Base-by-base conservation (phyloP, 495 filamentous ascomycete genomes). In the Neurospora tetrasperma region DNA sequence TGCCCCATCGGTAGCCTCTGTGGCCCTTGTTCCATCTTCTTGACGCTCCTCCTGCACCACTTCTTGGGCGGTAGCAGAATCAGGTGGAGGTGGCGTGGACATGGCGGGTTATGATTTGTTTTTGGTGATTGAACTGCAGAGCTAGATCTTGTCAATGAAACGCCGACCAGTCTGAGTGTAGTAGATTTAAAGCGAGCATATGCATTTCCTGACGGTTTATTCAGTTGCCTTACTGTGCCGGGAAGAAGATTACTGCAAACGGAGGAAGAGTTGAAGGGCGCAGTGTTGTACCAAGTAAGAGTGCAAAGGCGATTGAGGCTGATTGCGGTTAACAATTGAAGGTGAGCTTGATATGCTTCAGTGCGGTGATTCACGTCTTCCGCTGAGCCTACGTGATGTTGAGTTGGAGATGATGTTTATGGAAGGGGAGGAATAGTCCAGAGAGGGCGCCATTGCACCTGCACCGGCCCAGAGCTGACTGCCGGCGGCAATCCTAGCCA, bases 141-240 rank as follows among this genome's bases (percentile, higher is more conserved):
- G 27, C 35, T 66, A 66, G 54, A 35, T 66, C 54, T 66, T 66
- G 54, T 66, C 54, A 66, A 66, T 66, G 54, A 66, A 66, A 66
- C 54, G 54, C 14, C 54, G 54, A 66, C 54, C 54, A 66, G 27
- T 66, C 27, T 66, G 54, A 35, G 23, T 62, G 54, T 62, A 35
- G 27, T 66, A 66, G 27, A 66, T 35, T 66, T 1, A 66, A 66
- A 35, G 54, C 54, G 54, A 66, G 54, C 16, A 66, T 66, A 66
- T 66, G 54, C 54, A 66, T 66, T 66, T 66, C 54, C 54, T 66
- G 54, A 66, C 27, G 54, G 54, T 66, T 66, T 27, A 59, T 59
- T 66, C 54, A 66, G 54, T 66, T 66, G 54, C 54, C 54, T 66
- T 66, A 66, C 54, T 66, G 54, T 66, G 54, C 54, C 54, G 54